phyloP scores from a whole-genome alignment of 1,284 basidiomycete genomes.

The Paramarasmius palmivorus region DNA sequence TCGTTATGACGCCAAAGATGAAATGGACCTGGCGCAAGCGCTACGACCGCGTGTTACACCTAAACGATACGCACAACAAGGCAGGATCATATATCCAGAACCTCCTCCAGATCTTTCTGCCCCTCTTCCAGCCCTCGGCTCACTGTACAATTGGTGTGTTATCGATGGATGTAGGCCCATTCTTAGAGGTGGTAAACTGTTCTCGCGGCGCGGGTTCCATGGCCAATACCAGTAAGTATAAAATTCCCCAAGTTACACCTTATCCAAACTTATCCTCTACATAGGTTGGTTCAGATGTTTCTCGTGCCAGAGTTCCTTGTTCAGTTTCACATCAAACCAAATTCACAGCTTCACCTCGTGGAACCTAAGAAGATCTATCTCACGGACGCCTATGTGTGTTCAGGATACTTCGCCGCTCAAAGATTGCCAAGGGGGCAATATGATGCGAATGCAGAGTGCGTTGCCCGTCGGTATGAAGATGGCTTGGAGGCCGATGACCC shows the following conservation, averaged over 20 bases:
- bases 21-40: conserved; percentile 74
- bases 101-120: conserved; percentile 49
- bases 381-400: conserved; percentile 74
- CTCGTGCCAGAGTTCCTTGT: conserved; percentile 67
- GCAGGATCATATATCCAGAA: conserved; percentile 46
- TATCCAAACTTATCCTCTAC: background rate
- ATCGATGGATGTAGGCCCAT: conserved; percentile 75
- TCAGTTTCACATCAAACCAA: conserved; percentile 57
- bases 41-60: conserved; percentile 60
- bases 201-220: conserved; percentile 62
- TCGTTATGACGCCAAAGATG: conserved; percentile 66
- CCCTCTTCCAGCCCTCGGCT: conserved; percentile 55
- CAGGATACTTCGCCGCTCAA: conserved; percentile 74
- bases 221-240: conserved; percentile 69
- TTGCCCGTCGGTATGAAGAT: conserved; percentile 74
- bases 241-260: background rate
- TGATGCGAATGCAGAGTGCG: conserved; percentile 46
- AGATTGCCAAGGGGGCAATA: conserved; percentile 63
- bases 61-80: conserved; percentile 40
- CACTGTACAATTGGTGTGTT: conserved; percentile 81
- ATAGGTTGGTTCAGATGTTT: conserved; percentile 68
- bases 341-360: conserved; percentile 49
- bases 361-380: conserved; percentile 53
- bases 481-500: conserved; percentile 77
- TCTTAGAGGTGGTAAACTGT: conserved; percentile 69